Evolutionary conservation across 352 stramenopile genomes (phyloP), one percentile per base, ranked within the genome.

Genomic region (Phytophthora sojae): DNA sequence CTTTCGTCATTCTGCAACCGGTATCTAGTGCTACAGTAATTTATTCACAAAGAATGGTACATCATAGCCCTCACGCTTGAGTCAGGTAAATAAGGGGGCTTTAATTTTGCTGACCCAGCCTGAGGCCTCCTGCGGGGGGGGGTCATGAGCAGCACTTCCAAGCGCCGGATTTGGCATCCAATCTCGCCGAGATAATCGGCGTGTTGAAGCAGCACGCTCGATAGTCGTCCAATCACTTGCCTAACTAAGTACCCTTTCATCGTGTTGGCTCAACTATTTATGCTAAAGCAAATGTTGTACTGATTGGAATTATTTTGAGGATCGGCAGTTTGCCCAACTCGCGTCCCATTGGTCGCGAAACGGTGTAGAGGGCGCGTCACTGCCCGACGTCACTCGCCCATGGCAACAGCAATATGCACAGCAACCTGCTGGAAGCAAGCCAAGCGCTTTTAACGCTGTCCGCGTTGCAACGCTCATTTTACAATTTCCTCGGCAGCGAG

Each of bases 221-320:
- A 65, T 65, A 52, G 37, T 55, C 67, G 67, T 69, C 67, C 58
- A 74, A 74, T 74, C 67, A 74, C 50, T 74, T 50, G 35, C 67
- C 21, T 70, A 74, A 57, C 14, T 64, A 47, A 74, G 61, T 74
- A 74, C 7, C 4, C n/a, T 52, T 3, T 32, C 6, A 6, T n/a
- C 0, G 9, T 8, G 47, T 37, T n/a, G 2, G 11, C 9, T 26
- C 3, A 17, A 8, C 6, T n/a, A 49, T n/a, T n/a, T n/a, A n/a
- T n/a, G 0, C 44, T 37, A 6, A 9, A 14, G 5, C 9, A 26
- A 50, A 29, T 54, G 50, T 64, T 54, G 52, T 63, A 59, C 59
- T 67, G 17, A 55, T 73, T 69, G 58, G 49, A 67, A 49, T 70
- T 61, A 74, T 51, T 45, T n/a, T 0, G 5, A 8, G 3, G 7